These are phyloP conservation scores for Dichomitus squalens DNA, from an alignment of 1,284 basidiomycete species.

Conservation along the genomic window DNA sequence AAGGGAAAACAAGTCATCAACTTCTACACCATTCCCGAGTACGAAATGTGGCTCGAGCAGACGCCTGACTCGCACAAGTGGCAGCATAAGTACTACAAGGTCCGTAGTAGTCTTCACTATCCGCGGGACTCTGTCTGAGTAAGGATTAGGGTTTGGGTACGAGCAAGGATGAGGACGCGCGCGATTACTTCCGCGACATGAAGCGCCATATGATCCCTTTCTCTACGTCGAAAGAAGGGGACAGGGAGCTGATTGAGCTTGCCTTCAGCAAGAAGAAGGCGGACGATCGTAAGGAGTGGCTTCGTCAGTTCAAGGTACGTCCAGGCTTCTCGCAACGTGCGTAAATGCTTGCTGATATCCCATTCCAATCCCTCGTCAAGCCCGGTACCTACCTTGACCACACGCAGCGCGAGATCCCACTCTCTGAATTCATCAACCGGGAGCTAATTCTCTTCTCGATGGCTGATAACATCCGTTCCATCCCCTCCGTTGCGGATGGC, in stretches of 20 bases:
- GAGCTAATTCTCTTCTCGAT: slow-evolving; percentile 99
- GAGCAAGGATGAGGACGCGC: slow-evolving; percentile 85
- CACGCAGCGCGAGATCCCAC: slow-evolving; percentile 83
- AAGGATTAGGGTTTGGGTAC: slow-evolving; percentile 88
- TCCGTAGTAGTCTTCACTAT: slow-evolving; percentile 33
- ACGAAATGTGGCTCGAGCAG: slow-evolving; percentile 88
- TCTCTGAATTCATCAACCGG: slow-evolving; percentile 96
- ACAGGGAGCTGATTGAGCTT: slow-evolving; percentile 91
- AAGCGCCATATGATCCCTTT: slow-evolving; percentile 95
- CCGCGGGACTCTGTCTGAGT: neutral
- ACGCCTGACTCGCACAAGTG: slow-evolving; percentile 85
- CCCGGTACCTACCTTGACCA: slow-evolving; percentile 97
- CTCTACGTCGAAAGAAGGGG: slow-evolving; percentile 78
- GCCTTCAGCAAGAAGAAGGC: slow-evolving; percentile 99
- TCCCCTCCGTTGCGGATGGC: slow-evolving; percentile 92
- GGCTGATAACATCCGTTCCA: slow-evolving; percentile 97
- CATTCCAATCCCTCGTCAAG: slow-evolving; percentile 38
- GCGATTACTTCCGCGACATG: slow-evolving; percentile 94
- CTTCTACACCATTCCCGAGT: slow-evolving; percentile 99
- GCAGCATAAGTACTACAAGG: slow-evolving; percentile 97
- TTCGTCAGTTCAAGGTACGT: slow-evolving; percentile 86
- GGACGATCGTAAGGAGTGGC: slow-evolving; percentile 98
- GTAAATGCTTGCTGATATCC: slow-evolving; percentile 1
- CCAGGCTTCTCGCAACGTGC: too few relatives aligned
- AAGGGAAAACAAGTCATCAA: slow-evolving; percentile 84